These are phyloP conservation scores for Incumbomyces lentus DNA, from an alignment of 2,329 filamentous ascomycete genomes.

Conservation along the genomic window DNA sequence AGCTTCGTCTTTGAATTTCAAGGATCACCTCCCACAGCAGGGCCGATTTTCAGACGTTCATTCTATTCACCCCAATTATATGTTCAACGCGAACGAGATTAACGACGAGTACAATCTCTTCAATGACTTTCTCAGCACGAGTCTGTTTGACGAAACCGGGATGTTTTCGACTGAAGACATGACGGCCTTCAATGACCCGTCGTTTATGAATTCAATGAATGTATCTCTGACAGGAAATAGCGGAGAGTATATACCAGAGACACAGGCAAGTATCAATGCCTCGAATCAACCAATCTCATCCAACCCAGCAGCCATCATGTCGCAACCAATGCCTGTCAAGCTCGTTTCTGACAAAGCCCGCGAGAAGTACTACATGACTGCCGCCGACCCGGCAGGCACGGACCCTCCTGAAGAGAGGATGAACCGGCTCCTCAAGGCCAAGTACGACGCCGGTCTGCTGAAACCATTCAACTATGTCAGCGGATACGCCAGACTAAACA, in stretches of 20 bases:
- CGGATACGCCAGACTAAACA: slow-evolving; percentile 78
- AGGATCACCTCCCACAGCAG: slow-evolving; percentile 67
- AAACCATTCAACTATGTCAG: slow-evolving; percentile 98
- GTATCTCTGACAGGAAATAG: slow-evolving; percentile 23
- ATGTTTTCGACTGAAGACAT: slow-evolving; percentile 57
- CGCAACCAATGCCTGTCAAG: slow-evolving; percentile 50
- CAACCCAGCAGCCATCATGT: slow-evolving; percentile 43
- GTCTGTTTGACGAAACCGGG: slow-evolving; percentile 68
- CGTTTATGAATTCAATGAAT: slow-evolving; percentile 37
- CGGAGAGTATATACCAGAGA: slow-evolving; percentile 26
- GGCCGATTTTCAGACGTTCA: slow-evolving; percentile 91
- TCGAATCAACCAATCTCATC: slow-evolving; percentile 23
- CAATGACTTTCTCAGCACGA: slow-evolving; percentile 91
- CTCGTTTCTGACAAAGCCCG: slow-evolving; percentile 54
- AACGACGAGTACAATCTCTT: slow-evolving; percentile 94
- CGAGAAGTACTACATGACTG: slow-evolving; percentile 89
- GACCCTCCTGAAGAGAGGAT: slow-evolving; percentile 86
- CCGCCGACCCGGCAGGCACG: slow-evolving; percentile 83
- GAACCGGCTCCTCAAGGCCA: slow-evolving; percentile 85
- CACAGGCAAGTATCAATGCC: slow-evolving; percentile 30
- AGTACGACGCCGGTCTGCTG: slow-evolving; percentile 88
- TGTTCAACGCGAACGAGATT: slow-evolving; percentile 89
- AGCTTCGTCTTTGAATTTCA: slow-evolving; percentile 62
- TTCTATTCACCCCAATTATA: slow-evolving; percentile 84
- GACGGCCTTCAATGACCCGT: slow-evolving; percentile 51